Conservation (phyloP, 495 filamentous ascomycete genomes). For the Parachaetomium inaequale region DNA sequence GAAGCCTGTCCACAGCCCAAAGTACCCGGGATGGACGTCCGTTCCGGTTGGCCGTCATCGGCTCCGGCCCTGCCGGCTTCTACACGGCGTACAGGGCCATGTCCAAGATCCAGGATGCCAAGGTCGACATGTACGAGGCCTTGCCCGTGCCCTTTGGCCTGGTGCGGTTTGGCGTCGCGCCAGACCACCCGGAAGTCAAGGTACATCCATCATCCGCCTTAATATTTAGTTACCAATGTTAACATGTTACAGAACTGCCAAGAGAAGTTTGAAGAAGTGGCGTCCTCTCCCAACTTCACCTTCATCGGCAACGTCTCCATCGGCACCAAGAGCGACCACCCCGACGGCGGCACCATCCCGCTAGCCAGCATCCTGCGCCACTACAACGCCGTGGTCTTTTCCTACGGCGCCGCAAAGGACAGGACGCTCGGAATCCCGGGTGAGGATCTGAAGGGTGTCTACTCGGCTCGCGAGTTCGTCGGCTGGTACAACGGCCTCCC, state of each 20-base stretch:
- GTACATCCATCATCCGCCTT: slow-evolving; percentile 49
- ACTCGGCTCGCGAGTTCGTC: slow-evolving; percentile 90
- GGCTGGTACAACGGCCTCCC: slow-evolving; percentile 98
- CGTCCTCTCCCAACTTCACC: slow-evolving; percentile 72
- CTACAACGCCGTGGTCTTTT: slow-evolving; percentile 89
- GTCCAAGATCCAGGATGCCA: slow-evolving; percentile 62
- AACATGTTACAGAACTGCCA: slow-evolving; percentile 70
- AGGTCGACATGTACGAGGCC: slow-evolving; percentile 94
- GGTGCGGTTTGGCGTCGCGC: slow-evolving; percentile 89
- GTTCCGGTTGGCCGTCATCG: slow-evolving; percentile 80
- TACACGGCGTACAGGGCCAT: slow-evolving; percentile 86
- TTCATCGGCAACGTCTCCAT: slow-evolving; percentile 88
- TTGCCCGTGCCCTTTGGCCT: slow-evolving; percentile 90
- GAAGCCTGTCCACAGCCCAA: background rate
- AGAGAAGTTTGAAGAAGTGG: slow-evolving; percentile 87
- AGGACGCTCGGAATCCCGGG: slow-evolving; percentile 72
- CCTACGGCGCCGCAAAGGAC: slow-evolving; percentile 87
- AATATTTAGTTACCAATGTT: background rate
- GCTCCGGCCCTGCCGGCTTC: slow-evolving; percentile 94
- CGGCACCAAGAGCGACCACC: slow-evolving; percentile 51
- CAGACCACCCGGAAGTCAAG: slow-evolving; percentile 98
- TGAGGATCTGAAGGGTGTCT: slow-evolving; percentile 70
- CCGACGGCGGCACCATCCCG: slow-evolving; percentile 55
- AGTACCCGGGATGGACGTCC: slow-evolving; percentile 31
- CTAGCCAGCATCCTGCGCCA: slow-evolving; percentile 67